Evolutionary conservation across 2,329 filamentous ascomycete genomes (phyloP), one percentile per base, ranked within the genome.

Genomic region (Annulohypoxylon truncatum): DNA sequence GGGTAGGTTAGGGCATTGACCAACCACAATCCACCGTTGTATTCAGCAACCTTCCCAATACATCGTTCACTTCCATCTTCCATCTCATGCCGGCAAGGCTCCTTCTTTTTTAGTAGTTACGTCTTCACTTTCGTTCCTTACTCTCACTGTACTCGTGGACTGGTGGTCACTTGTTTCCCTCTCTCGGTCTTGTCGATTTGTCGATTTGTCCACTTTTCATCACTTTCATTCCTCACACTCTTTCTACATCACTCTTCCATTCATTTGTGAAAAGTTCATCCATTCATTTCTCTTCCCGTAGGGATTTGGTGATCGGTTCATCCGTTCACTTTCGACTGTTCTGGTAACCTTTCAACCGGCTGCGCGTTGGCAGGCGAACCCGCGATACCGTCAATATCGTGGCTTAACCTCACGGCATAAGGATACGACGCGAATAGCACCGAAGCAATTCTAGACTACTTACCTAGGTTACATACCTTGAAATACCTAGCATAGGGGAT

Each of bases 31-130:
- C n/a, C 31, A 9, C 38, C 29, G 18, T 61, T 40, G 20, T 52
- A 20, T 55, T 52, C 55, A 68, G 57, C 29, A 58, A 61, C 61
- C 61, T 65, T 62, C 61, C 65, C 60, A 28, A 64, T 60, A 44
- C 13, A 28, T 57, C 50, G 33, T 18, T 29, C 26, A 18, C n/a
- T 58, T 48, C 47, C 29, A 50, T 46, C 24, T 46, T 44, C 15
- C 29, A 35, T 20, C 48, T 52, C 12, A 54, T 53, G 57, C 44
- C 56, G 46, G 26, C 51, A 58, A 47, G 40, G 48, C 50, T 50
- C 61, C 31, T 64, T 55, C 54, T 47, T 20, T 62, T 61, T 53
- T 44, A 31, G 52, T 44, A 31, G 52, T 54, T 29, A 44, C 38
- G n/a, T 54, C 13, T 29, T 31, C 26, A 52, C 18, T 52, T 51